A percentile compares a stretch with the other conserved stretches of the same genome.
Evolutionary conservation across 352 stramenopile species (phyloP).

Genomic region (Phytophthora kernoviae): DNA sequence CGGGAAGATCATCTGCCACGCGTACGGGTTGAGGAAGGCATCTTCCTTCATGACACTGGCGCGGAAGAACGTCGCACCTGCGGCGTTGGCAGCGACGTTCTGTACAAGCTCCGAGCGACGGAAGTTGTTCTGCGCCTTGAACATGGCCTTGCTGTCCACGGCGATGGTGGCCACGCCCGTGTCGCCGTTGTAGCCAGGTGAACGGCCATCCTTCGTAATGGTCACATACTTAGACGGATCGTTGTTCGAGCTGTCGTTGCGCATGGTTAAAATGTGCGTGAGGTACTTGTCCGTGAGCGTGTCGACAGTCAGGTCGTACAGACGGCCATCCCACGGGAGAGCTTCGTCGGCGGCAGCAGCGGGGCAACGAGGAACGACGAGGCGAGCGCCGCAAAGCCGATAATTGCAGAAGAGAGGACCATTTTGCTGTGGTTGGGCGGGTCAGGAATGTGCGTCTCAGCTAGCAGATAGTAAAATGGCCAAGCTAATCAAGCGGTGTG

Average conservation of each 20-base stretch:
- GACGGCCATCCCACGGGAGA: conserved; percentile 59
- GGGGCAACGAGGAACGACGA: conserved; percentile 24
- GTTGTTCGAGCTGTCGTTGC: conserved; percentile 38
- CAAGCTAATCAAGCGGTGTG: too few species aligned
- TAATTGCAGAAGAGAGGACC: conserved; percentile 35
- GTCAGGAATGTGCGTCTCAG: conserved; percentile 8
- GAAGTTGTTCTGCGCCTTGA: conserved; percentile 53
- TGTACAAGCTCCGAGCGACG: conserved; percentile 68
- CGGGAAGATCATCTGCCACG: conserved; percentile 67
- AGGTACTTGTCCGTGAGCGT: conserved; percentile 64
- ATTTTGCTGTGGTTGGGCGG: conserved; percentile 12
- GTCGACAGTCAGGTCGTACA: conserved; percentile 53
- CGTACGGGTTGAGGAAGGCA: conserved; percentile 53
- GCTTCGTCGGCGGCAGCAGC: conserved; percentile 26
- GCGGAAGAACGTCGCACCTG: conserved; percentile 61
- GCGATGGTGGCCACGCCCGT: conserved; percentile 55
- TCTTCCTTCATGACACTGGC: conserved; percentile 55
- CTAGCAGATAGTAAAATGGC: conserved; percentile 23
- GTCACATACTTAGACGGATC: conserved; percentile 55
- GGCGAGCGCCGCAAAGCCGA: conserved; percentile 29
- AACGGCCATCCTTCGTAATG: conserved; percentile 44
- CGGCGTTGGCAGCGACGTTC: conserved; percentile 39
- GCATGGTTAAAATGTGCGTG: conserved; percentile 66
- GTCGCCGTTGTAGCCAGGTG: conserved; percentile 53
- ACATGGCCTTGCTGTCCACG: conserved; percentile 55